Evolutionary conservation across 2,329 filamentous ascomycete genomes (phyloP), one percentile per base, ranked within the genome.

Genomic region (Davidsoniella eucalypti): DNA sequence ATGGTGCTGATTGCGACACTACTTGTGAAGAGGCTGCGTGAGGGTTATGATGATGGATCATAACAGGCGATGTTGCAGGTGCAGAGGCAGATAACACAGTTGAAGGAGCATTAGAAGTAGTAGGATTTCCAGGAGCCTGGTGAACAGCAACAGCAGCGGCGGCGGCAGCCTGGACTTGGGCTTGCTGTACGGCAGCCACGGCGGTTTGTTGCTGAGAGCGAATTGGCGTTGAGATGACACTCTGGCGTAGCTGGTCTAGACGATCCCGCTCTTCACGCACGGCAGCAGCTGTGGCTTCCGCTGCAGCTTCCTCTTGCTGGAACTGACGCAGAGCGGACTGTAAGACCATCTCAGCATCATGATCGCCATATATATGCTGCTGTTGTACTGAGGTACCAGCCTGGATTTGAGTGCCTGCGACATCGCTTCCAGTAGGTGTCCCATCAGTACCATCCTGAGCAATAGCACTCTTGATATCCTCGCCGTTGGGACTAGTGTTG

Each of bases 251-350:
- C 46, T 67, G 64, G 52, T 73, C 72, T 4, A 64, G 66, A 46
- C 68, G 66, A 42, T 73, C 72, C 29, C 69, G 67, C 56, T 72
- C 71, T 56, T 73, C 73, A 10, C 73, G 67, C 1, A 68, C 72
- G 3, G 67, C 71, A 0, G 72, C 73, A 1, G 73, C 73, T 44
- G 71, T 70, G n/a, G 72, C 73, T 54, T 76, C 74, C 2, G 72
- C 74, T 4, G 72, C 72, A 18, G 73, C 72, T 52, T 78, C 73
- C 54, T 78, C 73, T 56, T 76, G 70, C 56, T 78, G 75, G 47
- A 78, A 65, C 55, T 73, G 71, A 39, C 71, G 70, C 44, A 79
- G 64, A 2, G 75, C 75, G 55, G 77, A 76, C 57, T 77, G 75
- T 2, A 79, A 63, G 14, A 74, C 73, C 4, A 75, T 65, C 46